Evolutionary conservation across 257 asterid species (phyloP).

Genomic region (Penstemon davidsonii): DNA sequence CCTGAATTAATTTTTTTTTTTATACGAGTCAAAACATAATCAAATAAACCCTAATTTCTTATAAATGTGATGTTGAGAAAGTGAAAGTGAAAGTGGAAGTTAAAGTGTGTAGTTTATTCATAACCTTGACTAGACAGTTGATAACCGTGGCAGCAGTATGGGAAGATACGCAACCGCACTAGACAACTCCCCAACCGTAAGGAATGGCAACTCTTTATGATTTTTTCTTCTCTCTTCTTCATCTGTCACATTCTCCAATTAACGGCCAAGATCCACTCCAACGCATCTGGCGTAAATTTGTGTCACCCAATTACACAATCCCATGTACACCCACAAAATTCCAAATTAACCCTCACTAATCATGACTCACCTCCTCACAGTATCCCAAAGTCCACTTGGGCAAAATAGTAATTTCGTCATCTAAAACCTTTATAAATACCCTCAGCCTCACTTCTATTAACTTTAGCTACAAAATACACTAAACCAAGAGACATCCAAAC

Average conservation of each 20-base stretch:
- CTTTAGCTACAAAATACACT: slow-evolving; percentile 32
- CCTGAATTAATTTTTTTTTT: too few relatives aligned
- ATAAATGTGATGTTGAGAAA: too few relatives aligned
- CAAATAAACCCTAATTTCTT: too few relatives aligned
- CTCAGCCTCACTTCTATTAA: slow-evolving; percentile 35
- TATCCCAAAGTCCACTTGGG: slow-evolving; percentile 33
- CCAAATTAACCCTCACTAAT: slow-evolving; percentile 34
- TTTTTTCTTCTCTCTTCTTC: slow-evolving; percentile 2
- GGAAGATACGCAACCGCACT: too few relatives aligned
- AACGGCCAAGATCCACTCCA: slow-evolving; percentile 31
- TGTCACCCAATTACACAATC: slow-evolving; percentile 19
- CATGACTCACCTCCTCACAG: not conserved
- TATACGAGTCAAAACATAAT: too few relatives aligned
- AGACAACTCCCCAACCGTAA: slow-evolving; percentile 57
- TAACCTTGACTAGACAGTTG: too few relatives aligned
- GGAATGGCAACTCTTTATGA: slow-evolving; percentile 51
- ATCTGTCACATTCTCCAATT: slow-evolving; percentile 41
- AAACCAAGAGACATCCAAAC: not conserved
- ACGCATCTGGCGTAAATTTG: slow-evolving; percentile 52
- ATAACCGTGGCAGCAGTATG: too few relatives aligned
- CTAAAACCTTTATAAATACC: not conserved
- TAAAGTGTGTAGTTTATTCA: too few relatives aligned
- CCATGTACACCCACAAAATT: slow-evolving; percentile 16
- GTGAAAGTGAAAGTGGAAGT: too few relatives aligned
- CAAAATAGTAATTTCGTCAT: not conserved